phyloP scores from a whole-genome alignment of 768 basidiomycete genomes.

The Lentinula lateritia region DNA sequence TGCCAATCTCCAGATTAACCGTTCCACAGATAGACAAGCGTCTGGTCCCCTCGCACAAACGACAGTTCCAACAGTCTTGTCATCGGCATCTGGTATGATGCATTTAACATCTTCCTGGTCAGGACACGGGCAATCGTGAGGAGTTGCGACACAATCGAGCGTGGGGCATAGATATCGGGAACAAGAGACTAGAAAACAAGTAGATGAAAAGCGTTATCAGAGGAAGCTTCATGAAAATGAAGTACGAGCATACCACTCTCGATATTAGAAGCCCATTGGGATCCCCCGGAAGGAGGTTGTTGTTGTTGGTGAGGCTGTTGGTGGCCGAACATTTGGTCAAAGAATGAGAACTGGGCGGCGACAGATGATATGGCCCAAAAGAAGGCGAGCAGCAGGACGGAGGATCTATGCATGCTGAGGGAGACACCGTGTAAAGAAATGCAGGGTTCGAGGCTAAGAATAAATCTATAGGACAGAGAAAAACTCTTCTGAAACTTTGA shows the following conservation, averaged over 20 bases:
- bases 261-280: constrained; percentile 56
- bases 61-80: constrained; percentile 51
- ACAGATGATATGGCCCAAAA: constrained; percentile 17
- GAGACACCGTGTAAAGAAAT: neutral
- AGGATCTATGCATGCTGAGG: constrained; percentile 1
- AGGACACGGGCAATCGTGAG: constrained; percentile 75
- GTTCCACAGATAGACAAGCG: constrained; percentile 58
- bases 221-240: constrained; percentile 12
- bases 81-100: constrained; percentile 56
- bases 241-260: constrained; percentile 47
- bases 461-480: neutral
- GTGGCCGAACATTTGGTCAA: constrained; percentile 73
- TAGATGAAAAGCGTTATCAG: neutral
- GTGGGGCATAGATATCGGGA: constrained; percentile 71
- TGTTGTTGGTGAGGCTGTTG: constrained; percentile 51
- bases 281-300: constrained; percentile 21
- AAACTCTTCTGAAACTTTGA: neutral
- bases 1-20: constrained; percentile 30
- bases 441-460: neutral
- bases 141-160: constrained; percentile 59
- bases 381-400: constrained; percentile 1
- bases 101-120: constrained; percentile 74
- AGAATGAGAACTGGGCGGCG: constrained; percentile 73
- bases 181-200: constrained; percentile 53
- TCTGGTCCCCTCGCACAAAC: constrained; percentile 64